A percentile compares a stretch with the other conserved stretches of the same genome.
These are phyloP conservation scores for Alternaria novae-zelandiae DNA, from an alignment of 2,329 filamentous ascomycete species.

Conservation along the genomic window DNA sequence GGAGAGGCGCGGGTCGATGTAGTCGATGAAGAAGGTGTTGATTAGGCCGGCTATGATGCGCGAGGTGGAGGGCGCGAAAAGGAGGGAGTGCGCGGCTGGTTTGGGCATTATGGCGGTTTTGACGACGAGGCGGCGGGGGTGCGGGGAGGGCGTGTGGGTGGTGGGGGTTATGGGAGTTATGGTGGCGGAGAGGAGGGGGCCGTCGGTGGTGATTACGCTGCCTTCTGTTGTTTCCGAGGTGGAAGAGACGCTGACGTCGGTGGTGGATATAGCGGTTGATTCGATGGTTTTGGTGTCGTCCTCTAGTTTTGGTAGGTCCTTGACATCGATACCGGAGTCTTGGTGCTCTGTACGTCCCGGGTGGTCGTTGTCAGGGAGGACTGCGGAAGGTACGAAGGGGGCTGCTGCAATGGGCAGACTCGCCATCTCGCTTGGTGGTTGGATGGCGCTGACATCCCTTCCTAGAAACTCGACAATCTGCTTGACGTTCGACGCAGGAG, in stretches of 20 bases:
- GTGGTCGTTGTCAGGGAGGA: constrained; percentile 21
- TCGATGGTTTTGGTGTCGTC: constrained; percentile 20
- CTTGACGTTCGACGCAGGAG: constrained; percentile 72
- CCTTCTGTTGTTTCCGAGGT: constrained; percentile 44
- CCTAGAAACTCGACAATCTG: constrained; percentile 64
- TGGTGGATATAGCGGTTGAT: constrained; percentile 25
- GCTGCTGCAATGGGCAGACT: constrained; percentile 58
- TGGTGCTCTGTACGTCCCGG: constrained; percentile 38
- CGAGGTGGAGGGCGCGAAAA: constrained; percentile 78
- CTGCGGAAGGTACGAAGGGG: constrained; percentile 50
- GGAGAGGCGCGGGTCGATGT: constrained; percentile 78
- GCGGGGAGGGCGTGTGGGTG: constrained; percentile 26
- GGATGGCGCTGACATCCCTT: constrained; percentile 44
- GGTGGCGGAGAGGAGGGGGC: constrained; percentile 10
- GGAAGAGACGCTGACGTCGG: constrained; percentile 20
- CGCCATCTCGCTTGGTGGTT: constrained; percentile 41
- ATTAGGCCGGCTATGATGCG: constrained; percentile 81
- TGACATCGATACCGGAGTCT: constrained; percentile 42
- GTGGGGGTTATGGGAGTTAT: background rate
- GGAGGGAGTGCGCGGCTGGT: constrained; percentile 81
- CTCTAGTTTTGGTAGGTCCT: constrained; percentile 33
- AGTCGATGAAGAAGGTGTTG: constrained; percentile 76
- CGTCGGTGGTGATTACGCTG: constrained; percentile 22
- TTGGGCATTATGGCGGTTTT: constrained; percentile 74
- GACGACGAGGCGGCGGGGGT: constrained; percentile 56